These are phyloP conservation scores for Jackrogersella minutella DNA, from an alignment of 495 filamentous ascomycete genomes.

Conservation along the genomic window DNA sequence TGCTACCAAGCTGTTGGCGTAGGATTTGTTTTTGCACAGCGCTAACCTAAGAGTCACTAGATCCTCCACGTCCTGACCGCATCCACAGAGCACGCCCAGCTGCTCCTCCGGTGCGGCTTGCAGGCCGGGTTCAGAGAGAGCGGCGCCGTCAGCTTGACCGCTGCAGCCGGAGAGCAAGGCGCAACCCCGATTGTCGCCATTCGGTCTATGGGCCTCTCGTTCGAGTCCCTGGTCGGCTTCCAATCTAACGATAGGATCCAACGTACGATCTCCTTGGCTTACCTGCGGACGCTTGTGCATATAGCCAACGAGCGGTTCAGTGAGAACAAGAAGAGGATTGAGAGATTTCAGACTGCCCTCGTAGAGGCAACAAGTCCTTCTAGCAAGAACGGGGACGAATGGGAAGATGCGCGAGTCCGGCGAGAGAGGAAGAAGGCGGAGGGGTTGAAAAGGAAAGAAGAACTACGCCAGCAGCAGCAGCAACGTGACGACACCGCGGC, in stretches of 20 bases:
- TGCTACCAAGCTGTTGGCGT: not conserved
- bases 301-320: constrained; percentile 80
- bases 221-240: constrained; percentile 81
- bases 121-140: constrained; percentile 89
- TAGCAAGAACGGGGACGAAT: constrained; percentile 44
- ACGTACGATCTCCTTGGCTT: constrained; percentile 60
- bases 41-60: constrained; percentile 52
- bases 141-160: constrained; percentile 65
- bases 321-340: constrained; percentile 75
- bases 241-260: constrained; percentile 46
- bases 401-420: constrained; percentile 67
- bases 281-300: constrained; percentile 68
- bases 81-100: constrained; percentile 73
- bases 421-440: constrained; percentile 69
- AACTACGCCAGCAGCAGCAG: constrained; percentile 26
- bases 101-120: constrained; percentile 74
- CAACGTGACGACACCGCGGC: not conserved
- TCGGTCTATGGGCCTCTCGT: constrained; percentile 76
- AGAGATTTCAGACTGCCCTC: constrained; percentile 62
- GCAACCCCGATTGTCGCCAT: constrained; percentile 79
- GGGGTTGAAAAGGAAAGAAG: constrained; percentile 60
- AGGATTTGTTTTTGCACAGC: not conserved
- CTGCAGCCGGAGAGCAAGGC: constrained; percentile 50
- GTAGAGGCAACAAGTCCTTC: constrained; percentile 44
- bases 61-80: constrained; percentile 87